Evolutionary conservation across 352 stramenopile species (phyloP), one percentile per base, ranked within the genome.

Genomic region (Pythium oligandrum): DNA sequence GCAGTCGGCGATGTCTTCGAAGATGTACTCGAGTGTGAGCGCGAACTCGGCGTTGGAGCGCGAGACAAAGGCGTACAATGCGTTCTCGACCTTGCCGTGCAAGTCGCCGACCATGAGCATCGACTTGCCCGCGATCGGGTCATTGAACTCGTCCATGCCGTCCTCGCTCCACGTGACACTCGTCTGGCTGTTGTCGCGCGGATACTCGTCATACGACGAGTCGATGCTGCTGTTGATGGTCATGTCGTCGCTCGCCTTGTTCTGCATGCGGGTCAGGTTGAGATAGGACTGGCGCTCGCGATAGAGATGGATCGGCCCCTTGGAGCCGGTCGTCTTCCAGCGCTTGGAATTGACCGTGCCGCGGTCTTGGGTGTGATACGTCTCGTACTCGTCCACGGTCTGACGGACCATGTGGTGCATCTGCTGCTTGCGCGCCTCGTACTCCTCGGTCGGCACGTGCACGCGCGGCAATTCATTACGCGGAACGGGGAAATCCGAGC

Each of bases 1-100:
- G 51, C 72, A 83, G 62, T 88, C 77, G 30, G 74, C 77, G 48
- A 85, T 66, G 46, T 83, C 72, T 31, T 83, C 72, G 59, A 86
- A 62, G 40, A 84, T 73, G 55, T 73, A 88, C 48, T 71, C 74
- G 42, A 78, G 57, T 9, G 72, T 64, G 26, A 88, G 64, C 38
- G 77, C 72, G 32, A 85, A 57, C 46, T 88, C 77, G 35, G 79
- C 62, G 34, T 82, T 69, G 4, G 64, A 75, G 54, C 77, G 71
- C 30, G 77, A 81, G 8, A 86, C 63, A 2, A 75, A 54, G 0
- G 74, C 72, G 51, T 69, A 80, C 59, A 88, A 75, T 8, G 68
- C 68, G 60, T 80, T 75, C 48, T 86, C 77, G 3, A 88, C 62
- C 37, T 63, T 68, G 11, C 77, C 77, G 32, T 60, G 57, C 37